These are phyloP conservation scores for Backusella sp. DNA, from an alignment of 192 early-diverging fungal genomes.

Conservation along the genomic window DNA sequence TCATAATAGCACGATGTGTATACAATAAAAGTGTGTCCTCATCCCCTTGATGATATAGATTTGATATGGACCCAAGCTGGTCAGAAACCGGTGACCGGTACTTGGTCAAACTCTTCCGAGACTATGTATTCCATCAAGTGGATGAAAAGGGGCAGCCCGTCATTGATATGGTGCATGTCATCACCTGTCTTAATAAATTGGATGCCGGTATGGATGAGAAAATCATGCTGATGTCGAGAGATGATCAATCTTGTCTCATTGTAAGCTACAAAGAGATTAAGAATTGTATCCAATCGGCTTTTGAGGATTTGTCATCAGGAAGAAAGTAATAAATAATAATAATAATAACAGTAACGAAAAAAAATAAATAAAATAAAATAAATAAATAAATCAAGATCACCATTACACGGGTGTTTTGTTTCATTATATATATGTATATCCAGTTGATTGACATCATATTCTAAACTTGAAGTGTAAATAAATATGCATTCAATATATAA, in stretches of 20 bases:
- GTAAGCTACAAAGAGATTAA: conserved; percentile 94
- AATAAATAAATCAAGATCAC: too few relatives aligned
- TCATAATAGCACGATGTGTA: conserved; percentile 25
- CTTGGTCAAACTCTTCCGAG: conserved; percentile 94
- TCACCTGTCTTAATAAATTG: conserved; percentile 93
- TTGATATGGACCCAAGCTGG: conserved; percentile 90
- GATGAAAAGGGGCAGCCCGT: conserved; percentile 76
- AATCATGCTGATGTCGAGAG: conserved; percentile 92
- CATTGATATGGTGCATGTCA: conserved; percentile 87
- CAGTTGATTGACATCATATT: too few relatives aligned
- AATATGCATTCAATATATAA: too few relatives aligned
- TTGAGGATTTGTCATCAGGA: conserved; percentile 66
- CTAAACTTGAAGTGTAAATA: too few relatives aligned
- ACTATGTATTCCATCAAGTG: conserved; percentile 97
- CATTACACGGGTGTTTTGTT: too few relatives aligned
- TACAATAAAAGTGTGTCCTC: background rate
- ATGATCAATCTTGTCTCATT: conserved; percentile 95
- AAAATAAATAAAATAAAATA: background rate
- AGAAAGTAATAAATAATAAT: conserved; percentile 27
- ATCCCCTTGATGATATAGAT: conserved; percentile 47
- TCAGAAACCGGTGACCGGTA: conserved; percentile 98
- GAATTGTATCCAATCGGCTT: conserved; percentile 84
- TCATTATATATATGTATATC: too few relatives aligned
- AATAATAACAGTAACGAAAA: too few relatives aligned
- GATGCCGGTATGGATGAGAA: conserved; percentile 92